A percentile compares a stretch with the other conserved stretches of the same genome.
Evolutionary conservation across 306 rosid genomes (phyloP).

Genomic region (Spatholobus suberectus): DNA sequence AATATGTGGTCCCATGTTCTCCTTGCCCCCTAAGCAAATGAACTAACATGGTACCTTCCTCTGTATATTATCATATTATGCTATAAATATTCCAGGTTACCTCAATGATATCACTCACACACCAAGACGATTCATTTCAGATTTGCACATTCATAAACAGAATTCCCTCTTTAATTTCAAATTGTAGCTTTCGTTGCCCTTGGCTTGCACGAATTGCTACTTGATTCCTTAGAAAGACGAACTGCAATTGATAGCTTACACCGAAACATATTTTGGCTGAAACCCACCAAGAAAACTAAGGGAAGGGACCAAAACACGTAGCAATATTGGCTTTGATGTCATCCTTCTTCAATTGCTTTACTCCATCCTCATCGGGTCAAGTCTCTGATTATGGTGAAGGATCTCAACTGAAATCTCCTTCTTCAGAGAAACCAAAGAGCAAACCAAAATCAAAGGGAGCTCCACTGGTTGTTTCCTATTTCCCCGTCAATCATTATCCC

Average conservation of each 20-base stretch:
- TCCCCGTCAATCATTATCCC: conserved; percentile 21
- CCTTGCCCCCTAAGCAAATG: not conserved
- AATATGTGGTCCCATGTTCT: too few relatives aligned
- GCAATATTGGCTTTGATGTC: conserved; percentile 28
- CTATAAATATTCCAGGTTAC: too few relatives aligned
- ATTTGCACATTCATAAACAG: too few relatives aligned
- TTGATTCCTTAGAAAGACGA: not conserved
- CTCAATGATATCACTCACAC: too few relatives aligned
- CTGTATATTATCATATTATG: too few relatives aligned
- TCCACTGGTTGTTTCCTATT: conserved; percentile 38
- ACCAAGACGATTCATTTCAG: too few relatives aligned
- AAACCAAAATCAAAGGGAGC: conserved; percentile 33
- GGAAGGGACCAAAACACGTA: not conserved
- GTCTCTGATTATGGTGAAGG: not conserved
- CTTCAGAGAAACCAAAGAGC: conserved; percentile 34
- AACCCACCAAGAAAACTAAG: too few relatives aligned
- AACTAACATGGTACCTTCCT: not conserved
- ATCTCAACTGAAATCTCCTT: conserved; percentile 19
- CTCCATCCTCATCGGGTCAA: not conserved
- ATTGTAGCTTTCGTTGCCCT: too few relatives aligned
- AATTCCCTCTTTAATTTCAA: too few relatives aligned
- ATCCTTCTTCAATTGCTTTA: conserved; percentile 33
- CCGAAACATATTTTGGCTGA: too few relatives aligned
- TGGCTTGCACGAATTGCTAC: not conserved
- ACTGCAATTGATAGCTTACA: too few relatives aligned